A percentile compares a stretch with the other conserved stretches of the same genome.
These are phyloP conservation scores for Penicillium sclerotigenum DNA, from an alignment of 2,329 filamentous ascomycete species.

Conservation along the genomic window DNA sequence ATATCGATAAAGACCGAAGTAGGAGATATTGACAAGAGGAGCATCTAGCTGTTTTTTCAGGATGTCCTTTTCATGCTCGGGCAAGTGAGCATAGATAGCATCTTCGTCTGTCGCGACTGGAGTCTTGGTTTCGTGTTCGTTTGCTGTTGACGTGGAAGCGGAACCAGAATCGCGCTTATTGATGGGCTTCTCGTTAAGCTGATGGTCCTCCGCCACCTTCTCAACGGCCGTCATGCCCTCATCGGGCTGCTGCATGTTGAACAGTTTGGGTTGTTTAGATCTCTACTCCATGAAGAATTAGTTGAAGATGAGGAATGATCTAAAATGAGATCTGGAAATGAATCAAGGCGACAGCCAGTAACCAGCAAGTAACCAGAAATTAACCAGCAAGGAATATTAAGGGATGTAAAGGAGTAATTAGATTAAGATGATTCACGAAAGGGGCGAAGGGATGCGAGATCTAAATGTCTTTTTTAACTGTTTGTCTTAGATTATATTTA, in stretches of 20 bases:
- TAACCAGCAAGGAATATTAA: background rate
- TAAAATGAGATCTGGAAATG: background rate
- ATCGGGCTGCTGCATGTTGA: conserved; percentile 22
- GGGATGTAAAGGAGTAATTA: background rate
- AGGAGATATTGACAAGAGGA: conserved; percentile 62
- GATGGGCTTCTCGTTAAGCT: conserved; percentile 13
- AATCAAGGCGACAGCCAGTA: background rate
- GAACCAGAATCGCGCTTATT: conserved; percentile 15
- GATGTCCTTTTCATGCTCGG: conserved; percentile 63
- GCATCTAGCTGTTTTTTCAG: conserved; percentile 66
- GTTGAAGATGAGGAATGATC: background rate
- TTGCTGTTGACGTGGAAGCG: conserved; percentile 22
- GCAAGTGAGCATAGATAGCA: conserved; percentile 60
- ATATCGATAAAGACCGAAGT: conserved; percentile 67
- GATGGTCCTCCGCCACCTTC: conserved; percentile 14
- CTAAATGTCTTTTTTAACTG: background rate
- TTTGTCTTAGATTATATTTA: background rate
- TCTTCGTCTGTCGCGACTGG: conserved; percentile 43
- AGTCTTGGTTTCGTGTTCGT: conserved; percentile 33
- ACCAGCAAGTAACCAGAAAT: too few species aligned
- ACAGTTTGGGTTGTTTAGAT: background rate
- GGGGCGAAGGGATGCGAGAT: background rate
- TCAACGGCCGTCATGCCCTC: conserved; percentile 16
- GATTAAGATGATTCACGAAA: background rate
- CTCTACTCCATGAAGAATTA: conserved; percentile 1